Evolutionary conservation across 1,284 basidiomycete species (phyloP), one percentile per base, ranked within the genome.

Genomic region (Melampsora americana): DNA sequence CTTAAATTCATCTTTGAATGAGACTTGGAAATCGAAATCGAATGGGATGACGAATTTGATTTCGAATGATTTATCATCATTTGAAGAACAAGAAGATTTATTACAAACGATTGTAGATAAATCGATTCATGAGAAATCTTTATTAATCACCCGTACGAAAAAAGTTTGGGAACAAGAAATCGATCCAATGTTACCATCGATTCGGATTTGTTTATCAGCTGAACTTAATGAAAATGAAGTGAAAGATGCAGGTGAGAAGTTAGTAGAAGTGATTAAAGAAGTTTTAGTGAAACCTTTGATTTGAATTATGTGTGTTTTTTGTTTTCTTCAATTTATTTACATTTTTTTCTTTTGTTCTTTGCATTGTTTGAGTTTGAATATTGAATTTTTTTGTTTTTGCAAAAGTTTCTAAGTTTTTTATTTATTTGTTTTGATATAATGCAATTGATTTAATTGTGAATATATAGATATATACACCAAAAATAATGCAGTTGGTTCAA

Each of bases 81-180:
- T 50, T 64, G 74, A 69, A 68, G 67, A 76, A 48, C 66, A 76
- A 61, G 74, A 76, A 65, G 39, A 69, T 28, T 60, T 76, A 23
- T 59, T 76, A 23, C 66, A 76, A 53, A 42, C 53, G 14, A 56
- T 76, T 20, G 74, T 76, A 9, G 74, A 69, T 65, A 61, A 53
- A 32, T 39, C 59, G 3, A 69, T 76, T 44, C 50, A 28, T 16
- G 28, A 76, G 30, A 68, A 69, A 59, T 46, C 48, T 60, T 39
- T 69, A 9, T 30, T 76, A 23, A 64, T 76, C 11, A 76, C 66
- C 64, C 26, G 74, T 46, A 69, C 66, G 5, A 76, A 76, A 67
- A 76, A 69, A 39, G 60, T 76, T 48, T 76, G 74, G 74, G 74
- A 76, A 69, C 74, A 76, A 69, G 74, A 76, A 32, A 76, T 76